These are phyloP conservation scores for Cucurbita maxima DNA, from an alignment of 306 rosid genomes.

Conservation along the genomic window DNA sequence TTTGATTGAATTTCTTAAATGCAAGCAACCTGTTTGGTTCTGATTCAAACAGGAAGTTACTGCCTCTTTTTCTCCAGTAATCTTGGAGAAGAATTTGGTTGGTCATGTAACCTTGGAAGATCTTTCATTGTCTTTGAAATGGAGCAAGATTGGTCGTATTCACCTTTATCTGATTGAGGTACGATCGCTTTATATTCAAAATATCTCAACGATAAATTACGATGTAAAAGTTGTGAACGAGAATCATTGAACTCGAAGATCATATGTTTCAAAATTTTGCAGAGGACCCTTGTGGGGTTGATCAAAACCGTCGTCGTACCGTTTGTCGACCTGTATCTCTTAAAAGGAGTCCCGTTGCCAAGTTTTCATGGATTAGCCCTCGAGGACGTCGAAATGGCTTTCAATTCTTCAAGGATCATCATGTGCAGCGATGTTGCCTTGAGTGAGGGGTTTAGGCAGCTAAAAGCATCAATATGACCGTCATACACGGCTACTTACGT, in stretches of 20 bases:
- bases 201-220: background rate
- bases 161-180: slow-evolving; percentile 58
- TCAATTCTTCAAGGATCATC: slow-evolving; percentile 33
- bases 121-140: slow-evolving; percentile 42
- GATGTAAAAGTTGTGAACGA: background rate
- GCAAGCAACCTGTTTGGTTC: background rate
- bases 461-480: background rate
- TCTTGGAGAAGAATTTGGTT: slow-evolving; percentile 27
- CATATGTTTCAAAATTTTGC: slow-evolving; percentile 19
- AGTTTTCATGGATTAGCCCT: slow-evolving; percentile 32
- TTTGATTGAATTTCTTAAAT: background rate
- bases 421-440: slow-evolving; percentile 36
- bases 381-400: slow-evolving; percentile 31
- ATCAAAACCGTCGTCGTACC: slow-evolving; percentile 44
- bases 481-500: background rate
- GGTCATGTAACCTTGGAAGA: slow-evolving; percentile 35
- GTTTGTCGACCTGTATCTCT: slow-evolving; percentile 28
- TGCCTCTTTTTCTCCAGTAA: slow-evolving; percentile 40
- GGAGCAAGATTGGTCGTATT: slow-evolving; percentile 76
- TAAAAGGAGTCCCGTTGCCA: slow-evolving; percentile 50
- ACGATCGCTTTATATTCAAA: background rate
- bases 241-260: background rate
- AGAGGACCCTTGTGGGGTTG: slow-evolving; percentile 30
- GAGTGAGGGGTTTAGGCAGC: background rate
- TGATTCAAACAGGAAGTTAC: slow-evolving; percentile 44